Base-by-base conservation (phyloP, 352 stramenopile species). In the Pythium utonaiense region DNA sequence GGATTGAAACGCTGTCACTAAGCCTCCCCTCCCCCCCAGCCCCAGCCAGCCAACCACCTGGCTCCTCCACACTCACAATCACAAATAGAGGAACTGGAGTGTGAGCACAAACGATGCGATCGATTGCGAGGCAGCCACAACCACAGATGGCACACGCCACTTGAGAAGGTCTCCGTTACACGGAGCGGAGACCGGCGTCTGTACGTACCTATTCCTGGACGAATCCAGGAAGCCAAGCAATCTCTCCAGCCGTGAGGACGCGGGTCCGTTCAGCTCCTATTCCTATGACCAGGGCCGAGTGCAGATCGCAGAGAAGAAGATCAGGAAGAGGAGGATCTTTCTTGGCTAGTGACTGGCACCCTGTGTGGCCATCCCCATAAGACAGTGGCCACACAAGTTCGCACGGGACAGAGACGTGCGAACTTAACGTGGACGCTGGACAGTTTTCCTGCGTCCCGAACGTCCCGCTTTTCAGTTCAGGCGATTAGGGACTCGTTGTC, bases 381-480 rank as follows among this genome's bases (percentile, higher is more conserved):
- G 38, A 45, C n/a, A 45, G 38, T 45, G n/a, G 14, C 38, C 38
- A 45, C 38, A 25, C 36, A 66, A 42, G 60, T 61, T 61, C 60
- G 60, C 60, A 66, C 44, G 40, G 42, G 42, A 57, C 53, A 57
- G 52, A 55, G 34, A 44, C n/a, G n/a, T 36, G 52, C 60, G 60
- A 66, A 66, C 60, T 66, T 66, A 66, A 40, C 60, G 52, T 65
- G 58, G 58, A 65, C 58, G 57, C 58, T 65, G 31, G 12, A 21
- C 27, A 9, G 40, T 66, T 47, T 53, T 42, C 25, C 40, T 48
- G 21, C 1, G 49, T 66, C 53, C 60, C 60, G 60, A 66, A 66
- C 34, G 19, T 36, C 51, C 53, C 60, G 36, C 36, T 40, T 56
- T 38, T 44, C 6, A 17, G n/a, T 2, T 25, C 14, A 24, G 16